Percentiles rank a stretch among this genome's conserved stretches.
These are phyloP conservation scores for Blastobotrys ciferrii DNA, from an alignment of 1,139 yeast species.

Conservation along the genomic window DNA sequence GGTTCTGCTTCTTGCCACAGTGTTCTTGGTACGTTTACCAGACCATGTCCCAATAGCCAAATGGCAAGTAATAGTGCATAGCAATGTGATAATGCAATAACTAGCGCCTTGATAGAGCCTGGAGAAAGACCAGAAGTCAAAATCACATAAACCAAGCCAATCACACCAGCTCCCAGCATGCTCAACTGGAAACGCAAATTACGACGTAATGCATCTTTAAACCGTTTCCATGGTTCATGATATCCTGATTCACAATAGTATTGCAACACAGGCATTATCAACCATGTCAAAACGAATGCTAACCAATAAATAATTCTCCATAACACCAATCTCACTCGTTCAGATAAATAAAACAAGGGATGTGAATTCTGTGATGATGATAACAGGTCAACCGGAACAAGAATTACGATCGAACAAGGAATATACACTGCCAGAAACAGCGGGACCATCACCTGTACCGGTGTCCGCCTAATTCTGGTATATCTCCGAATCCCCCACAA, in stretches of 20 bases:
- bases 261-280: conserved; percentile 66
- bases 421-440: conserved; percentile 49
- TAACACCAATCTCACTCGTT: conserved; percentile 47
- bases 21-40: conserved; percentile 63
- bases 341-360: conserved; percentile 44
- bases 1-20: conserved; percentile 53
- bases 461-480: conserved; percentile 39
- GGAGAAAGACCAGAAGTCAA: conserved; percentile 60
- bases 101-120: conserved; percentile 57
- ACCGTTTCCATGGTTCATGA: conserved; percentile 45
- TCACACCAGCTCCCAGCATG: conserved; percentile 51
- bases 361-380: conserved; percentile 34
- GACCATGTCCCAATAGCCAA: conserved; percentile 85
- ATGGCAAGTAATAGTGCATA: conserved; percentile 72
- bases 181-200: conserved; percentile 62
- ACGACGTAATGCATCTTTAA: conserved; percentile 56
- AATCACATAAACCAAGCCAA: conserved; percentile 60
- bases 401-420: conserved; percentile 54
- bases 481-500: conserved; percentile 38
- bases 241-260: conserved; percentile 73
- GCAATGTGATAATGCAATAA: conserved; percentile 77
- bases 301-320: conserved; percentile 83
- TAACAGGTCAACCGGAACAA: conserved; percentile 56
- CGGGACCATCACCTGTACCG: conserved; percentile 42
- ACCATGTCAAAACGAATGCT: conserved; percentile 72